phyloP scores from a whole-genome alignment of 139 green algal genomes.

The Medakamo hakoo region DNA sequence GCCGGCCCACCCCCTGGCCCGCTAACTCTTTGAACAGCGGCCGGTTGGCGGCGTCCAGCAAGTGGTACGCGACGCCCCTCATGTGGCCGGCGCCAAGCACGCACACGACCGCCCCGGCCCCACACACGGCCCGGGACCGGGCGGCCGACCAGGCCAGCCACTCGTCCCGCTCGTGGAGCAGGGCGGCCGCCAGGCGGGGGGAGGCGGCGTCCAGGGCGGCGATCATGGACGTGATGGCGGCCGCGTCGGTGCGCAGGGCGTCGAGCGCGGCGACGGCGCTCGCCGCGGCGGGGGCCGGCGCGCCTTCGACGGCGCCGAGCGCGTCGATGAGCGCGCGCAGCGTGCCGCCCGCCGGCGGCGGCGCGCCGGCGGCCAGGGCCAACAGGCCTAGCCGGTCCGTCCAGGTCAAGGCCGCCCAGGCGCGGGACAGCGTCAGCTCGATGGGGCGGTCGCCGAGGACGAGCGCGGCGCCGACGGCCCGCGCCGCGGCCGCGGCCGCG shows the following conservation, averaged over 20 bases:
- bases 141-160: slow-evolving; percentile 62
- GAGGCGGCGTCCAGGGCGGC: not conserved
- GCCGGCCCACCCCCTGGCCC: too few relatives aligned
- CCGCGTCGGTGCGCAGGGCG: slow-evolving; percentile 23
- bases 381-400: not conserved
- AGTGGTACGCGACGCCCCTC: slow-evolving; percentile 16
- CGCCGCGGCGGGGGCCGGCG: too few relatives aligned
- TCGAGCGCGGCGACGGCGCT: slow-evolving; percentile 4
- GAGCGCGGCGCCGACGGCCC: slow-evolving; percentile 35
- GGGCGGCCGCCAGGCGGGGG: slow-evolving; percentile 6
- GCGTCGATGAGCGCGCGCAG: too few relatives aligned
- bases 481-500: slow-evolving; percentile 31
- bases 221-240: slow-evolving; percentile 18
- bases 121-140: slow-evolving; percentile 54
- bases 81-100: slow-evolving; percentile 60
- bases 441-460: slow-evolving; percentile 72
- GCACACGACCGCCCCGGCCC: slow-evolving; percentile 38
- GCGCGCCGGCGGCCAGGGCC: not conserved
- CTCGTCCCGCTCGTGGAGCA: slow-evolving; percentile 51
- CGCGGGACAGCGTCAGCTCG: slow-evolving; percentile 59
- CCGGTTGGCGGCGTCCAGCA: not conserved
- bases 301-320: too few relatives aligned
- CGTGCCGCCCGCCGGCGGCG: not conserved
- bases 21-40: not conserved
- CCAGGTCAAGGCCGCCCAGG: slow-evolving; percentile 39